These are phyloP conservation scores for Ceratobasidium sp. DNA, from an alignment of 1,284 basidiomycete species.

Conservation along the genomic window DNA sequence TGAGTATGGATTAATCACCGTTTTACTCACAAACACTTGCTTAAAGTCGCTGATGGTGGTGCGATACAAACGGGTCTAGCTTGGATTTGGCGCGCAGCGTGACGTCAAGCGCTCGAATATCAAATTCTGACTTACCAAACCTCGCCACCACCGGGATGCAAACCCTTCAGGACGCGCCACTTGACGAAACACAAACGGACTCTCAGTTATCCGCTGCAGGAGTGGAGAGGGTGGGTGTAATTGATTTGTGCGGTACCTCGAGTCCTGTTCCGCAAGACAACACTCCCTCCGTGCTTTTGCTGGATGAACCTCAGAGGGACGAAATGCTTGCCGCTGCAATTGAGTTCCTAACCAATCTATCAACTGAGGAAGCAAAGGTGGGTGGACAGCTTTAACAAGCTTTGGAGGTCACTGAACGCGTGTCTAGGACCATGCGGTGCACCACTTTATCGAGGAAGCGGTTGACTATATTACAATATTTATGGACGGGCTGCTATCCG, in stretches of 20 bases:
- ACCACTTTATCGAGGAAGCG: slow-evolving; percentile 24
- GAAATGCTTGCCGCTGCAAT: slow-evolving; percentile 19
- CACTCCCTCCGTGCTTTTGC: not conserved
- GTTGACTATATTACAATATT: slow-evolving; percentile 25
- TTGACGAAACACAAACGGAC: slow-evolving; percentile 25
- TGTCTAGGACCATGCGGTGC: not conserved
- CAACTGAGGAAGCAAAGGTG: slow-evolving; percentile 12
- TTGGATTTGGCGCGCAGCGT: slow-evolving; percentile 28
- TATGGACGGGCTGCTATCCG: slow-evolving; percentile 4
- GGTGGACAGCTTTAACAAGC: not conserved
- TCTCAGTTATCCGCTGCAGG: slow-evolving; percentile 3
- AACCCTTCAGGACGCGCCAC: not conserved
- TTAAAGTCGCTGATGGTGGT: slow-evolving; percentile 12
- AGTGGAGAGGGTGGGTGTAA: not conserved
- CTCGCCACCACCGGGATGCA: slow-evolving; percentile 21
- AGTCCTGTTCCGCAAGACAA: not conserved
- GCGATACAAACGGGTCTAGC: not conserved
- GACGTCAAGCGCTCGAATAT: slow-evolving; percentile 25
- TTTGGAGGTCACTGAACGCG: no score
- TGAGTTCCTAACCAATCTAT: slow-evolving; percentile 1
- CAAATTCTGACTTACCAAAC: not conserved
- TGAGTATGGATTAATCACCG: not conserved
- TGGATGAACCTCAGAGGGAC: not conserved
- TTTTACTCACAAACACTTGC: slow-evolving; percentile 2
- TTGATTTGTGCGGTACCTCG: not conserved